Percentiles rank a stretch among this genome's conserved stretches.
Evolutionary conservation across 2,329 filamentous ascomycete genomes (phyloP).

Genomic region (Davidsoniella australis): DNA sequence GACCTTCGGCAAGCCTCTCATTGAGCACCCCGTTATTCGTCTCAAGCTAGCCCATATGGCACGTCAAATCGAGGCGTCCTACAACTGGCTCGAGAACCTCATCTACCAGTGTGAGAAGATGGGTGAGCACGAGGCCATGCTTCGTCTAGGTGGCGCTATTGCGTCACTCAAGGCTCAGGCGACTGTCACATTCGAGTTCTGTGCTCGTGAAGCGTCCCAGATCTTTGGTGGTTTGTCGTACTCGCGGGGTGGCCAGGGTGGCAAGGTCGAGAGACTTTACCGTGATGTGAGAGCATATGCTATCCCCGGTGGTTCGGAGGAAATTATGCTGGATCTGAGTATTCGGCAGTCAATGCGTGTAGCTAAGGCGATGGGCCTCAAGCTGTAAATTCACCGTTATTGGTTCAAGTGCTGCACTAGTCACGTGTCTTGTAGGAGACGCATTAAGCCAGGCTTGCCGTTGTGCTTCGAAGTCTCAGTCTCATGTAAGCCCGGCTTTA

Average conservation of each 20-base stretch:
- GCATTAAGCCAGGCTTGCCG: too few species aligned
- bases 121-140: constrained; percentile 88
- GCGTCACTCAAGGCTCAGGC: constrained; percentile 86
- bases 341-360: constrained; percentile 83
- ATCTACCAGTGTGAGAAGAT: constrained; percentile 88
- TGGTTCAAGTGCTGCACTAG: too few species aligned
- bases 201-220: constrained; percentile 86
- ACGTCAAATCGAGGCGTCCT: constrained; percentile 90
- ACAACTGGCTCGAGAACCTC: constrained; percentile 90
- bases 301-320: constrained; percentile 86
- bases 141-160: constrained; percentile 86
- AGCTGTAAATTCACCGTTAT: constrained; percentile 41
- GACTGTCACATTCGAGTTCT: constrained; percentile 93
- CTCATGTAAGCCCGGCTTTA: too few species aligned
- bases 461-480: too few species aligned
- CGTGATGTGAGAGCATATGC: constrained; percentile 91
- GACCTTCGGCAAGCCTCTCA: constrained; percentile 92
- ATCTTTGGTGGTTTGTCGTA: constrained; percentile 94
- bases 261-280: constrained; percentile 87
- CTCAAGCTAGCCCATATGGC: constrained; percentile 98
- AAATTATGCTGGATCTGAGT: constrained; percentile 96
- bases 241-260: constrained; percentile 82
- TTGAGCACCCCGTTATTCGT: constrained; percentile 92
- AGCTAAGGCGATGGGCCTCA: constrained; percentile 86
- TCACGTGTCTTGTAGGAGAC: too few species aligned